These are phyloP conservation scores for Ascosphaera apis DNA, from an alignment of 2,329 filamentous ascomycete species.

Conservation along the genomic window DNA sequence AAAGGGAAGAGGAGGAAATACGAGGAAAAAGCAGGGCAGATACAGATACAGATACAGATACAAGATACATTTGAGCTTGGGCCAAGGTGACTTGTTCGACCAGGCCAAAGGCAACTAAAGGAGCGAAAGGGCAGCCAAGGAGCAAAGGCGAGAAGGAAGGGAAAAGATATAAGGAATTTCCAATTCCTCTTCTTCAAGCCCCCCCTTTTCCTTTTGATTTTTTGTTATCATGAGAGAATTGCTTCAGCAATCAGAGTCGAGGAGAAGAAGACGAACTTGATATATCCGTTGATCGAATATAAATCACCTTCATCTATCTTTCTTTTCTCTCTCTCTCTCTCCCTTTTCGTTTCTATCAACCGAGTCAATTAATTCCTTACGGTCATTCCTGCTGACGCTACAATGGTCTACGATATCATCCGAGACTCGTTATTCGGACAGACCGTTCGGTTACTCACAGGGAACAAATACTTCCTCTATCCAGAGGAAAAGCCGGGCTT, in stretches of 20 bases:
- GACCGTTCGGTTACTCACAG: slow-evolving; percentile 18
- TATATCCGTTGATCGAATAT: no score
- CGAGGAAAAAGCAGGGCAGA: no score
- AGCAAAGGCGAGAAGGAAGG: no score
- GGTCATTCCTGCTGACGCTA: not conserved
- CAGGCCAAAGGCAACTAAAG: no score
- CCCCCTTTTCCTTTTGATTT: no score
- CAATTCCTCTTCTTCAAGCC: no score
- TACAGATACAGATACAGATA: not conserved
- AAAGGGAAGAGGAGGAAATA: not conserved
- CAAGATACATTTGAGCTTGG: not conserved
- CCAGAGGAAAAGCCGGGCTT: slow-evolving; percentile 19
- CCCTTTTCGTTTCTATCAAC: not conserved
- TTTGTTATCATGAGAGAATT: no score
- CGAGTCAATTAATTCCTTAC: not conserved
- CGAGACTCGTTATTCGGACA: slow-evolving; percentile 22
- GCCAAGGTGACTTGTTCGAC: not conserved
- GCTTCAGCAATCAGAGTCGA: no score
- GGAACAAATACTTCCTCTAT: slow-evolving; percentile 18
- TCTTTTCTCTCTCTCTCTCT: slow-evolving; percentile 2
- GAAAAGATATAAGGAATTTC: no score
- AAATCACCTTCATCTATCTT: slow-evolving; percentile 6
- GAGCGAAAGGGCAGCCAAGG: no score
- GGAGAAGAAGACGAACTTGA: no score
- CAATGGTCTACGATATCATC: slow-evolving; percentile 13